A percentile compares a stretch with the other conserved stretches of the same genome.
Evolutionary conservation across 2,329 filamentous ascomycete species (phyloP).

Genomic region (Stagonosporopsis tanaceti): DNA sequence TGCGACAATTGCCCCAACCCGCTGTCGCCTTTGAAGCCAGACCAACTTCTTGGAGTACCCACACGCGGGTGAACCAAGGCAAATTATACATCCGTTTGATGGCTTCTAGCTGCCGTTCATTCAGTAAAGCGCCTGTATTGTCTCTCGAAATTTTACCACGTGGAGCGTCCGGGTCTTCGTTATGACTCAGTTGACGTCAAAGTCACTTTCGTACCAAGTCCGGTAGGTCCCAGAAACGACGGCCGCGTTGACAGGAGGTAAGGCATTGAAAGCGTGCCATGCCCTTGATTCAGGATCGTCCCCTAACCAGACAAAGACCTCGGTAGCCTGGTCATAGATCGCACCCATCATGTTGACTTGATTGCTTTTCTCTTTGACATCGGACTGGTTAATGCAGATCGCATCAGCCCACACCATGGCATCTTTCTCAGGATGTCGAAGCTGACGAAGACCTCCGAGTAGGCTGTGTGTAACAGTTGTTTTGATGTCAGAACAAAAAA

Average conservation of each 20-base stretch:
- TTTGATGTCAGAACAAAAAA: not conserved
- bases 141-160: not conserved
- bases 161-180: not conserved
- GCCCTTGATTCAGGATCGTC: not conserved
- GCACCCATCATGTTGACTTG: not conserved
- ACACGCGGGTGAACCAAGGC: not conserved
- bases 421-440: not conserved
- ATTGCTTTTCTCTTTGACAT: not conserved
- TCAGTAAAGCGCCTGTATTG: not conserved
- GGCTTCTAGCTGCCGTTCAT: not conserved
- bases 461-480: not conserved
- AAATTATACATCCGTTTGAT: not conserved
- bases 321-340: not conserved
- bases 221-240: not conserved
- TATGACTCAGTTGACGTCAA: not conserved
- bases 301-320: not conserved
- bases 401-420: not conserved
- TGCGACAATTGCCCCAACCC: not conserved
- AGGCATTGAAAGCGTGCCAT: not conserved
- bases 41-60: not conserved
- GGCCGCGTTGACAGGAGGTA: not conserved
- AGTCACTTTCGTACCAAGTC: not conserved
- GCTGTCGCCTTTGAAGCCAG: not conserved
- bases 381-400: not conserved
- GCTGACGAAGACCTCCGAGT: not conserved